A percentile compares a stretch with the other conserved stretches of the same genome.
Conservation (phyloP, 495 filamentous ascomycete genomes). For the Trichoderma erinaceum region DNA sequence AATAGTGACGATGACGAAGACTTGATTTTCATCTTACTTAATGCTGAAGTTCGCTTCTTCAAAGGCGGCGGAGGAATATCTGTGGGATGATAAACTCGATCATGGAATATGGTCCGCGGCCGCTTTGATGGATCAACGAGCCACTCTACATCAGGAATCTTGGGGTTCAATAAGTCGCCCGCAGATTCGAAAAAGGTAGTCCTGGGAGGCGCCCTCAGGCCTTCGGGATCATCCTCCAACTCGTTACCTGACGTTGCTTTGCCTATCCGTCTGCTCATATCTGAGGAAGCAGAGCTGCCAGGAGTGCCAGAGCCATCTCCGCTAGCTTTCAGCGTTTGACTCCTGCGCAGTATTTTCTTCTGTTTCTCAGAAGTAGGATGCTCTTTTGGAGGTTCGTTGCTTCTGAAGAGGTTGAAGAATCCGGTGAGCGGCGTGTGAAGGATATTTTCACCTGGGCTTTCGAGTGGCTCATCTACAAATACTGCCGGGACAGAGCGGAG, state of each 20-base stretch:
- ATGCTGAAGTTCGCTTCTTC: slow-evolving; percentile 41
- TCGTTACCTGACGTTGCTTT: slow-evolving; percentile 35
- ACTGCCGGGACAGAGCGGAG: slow-evolving; percentile 31
- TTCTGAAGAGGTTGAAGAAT: slow-evolving; percentile 59
- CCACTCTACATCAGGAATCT: slow-evolving; percentile 71
- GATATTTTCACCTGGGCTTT: slow-evolving; percentile 26
- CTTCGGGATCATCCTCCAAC: slow-evolving; percentile 35
- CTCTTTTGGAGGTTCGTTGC: slow-evolving; percentile 30
- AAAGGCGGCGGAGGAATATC: slow-evolving; percentile 83
- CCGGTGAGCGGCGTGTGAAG: slow-evolving; percentile 45
- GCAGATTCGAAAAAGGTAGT: slow-evolving; percentile 95
- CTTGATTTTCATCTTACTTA: background rate
- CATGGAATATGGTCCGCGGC: slow-evolving; percentile 93
- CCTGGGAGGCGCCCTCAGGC: slow-evolving; percentile 65
- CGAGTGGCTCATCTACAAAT: slow-evolving; percentile 22
- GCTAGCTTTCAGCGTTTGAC: slow-evolving; percentile 57
- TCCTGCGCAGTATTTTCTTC: slow-evolving; percentile 68
- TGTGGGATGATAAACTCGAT: slow-evolving; percentile 85
- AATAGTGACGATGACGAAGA: background rate
- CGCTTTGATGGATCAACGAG: slow-evolving; percentile 75
- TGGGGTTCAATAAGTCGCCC: slow-evolving; percentile 84
- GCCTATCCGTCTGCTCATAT: slow-evolving; percentile 19
- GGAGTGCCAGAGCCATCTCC: slow-evolving; percentile 29
- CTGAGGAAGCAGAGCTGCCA: slow-evolving; percentile 31
- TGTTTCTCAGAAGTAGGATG: slow-evolving; percentile 41